A percentile compares a stretch with the other conserved stretches of the same genome.
These are phyloP conservation scores for Dictyostelium capitatum DNA, from an alignment of 78 protist genomes.

Conservation along the genomic window DNA sequence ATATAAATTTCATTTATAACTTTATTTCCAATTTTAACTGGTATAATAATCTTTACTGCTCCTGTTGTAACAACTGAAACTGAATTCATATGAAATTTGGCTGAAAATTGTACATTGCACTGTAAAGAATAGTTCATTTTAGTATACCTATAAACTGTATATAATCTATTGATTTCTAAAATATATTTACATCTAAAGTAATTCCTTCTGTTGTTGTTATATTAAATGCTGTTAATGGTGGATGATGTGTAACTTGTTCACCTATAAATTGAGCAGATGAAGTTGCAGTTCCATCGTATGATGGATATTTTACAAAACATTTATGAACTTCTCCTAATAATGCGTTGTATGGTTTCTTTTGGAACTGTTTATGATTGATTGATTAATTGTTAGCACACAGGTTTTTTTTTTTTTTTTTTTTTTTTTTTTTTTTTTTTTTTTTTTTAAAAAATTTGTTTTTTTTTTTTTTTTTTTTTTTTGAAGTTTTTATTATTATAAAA, in stretches of 20 bases:
- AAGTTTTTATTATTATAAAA: neutral
- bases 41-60: slow-evolving; percentile 29
- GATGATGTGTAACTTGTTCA: slow-evolving; percentile 77
- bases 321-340: slow-evolving; percentile 69
- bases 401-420: no score
- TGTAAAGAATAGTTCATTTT: neutral
- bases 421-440: no score
- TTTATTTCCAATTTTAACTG: slow-evolving; percentile 35
- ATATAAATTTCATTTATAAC: slow-evolving; percentile 21
- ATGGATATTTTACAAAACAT: slow-evolving; percentile 71
- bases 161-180: neutral
- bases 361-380: slow-evolving; percentile 15
- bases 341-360: slow-evolving; percentile 79
- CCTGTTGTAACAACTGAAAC: slow-evolving; percentile 75
- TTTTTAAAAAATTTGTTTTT: neutral
- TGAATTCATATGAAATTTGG: slow-evolving; percentile 78
- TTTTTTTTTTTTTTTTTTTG: neutral
- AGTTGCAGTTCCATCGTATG: slow-evolving; percentile 47
- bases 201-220: slow-evolving; percentile 49
- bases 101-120: slow-evolving; percentile 71
- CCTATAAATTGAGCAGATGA: slow-evolving; percentile 63
- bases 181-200: slow-evolving; percentile 28
- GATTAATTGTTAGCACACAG: neutral
- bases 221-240: slow-evolving; percentile 71
- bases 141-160: neutral